Evolutionary conservation across 2,329 filamentous ascomycete species (phyloP).

Genomic region (Torrubiellomyces zombiae): DNA sequence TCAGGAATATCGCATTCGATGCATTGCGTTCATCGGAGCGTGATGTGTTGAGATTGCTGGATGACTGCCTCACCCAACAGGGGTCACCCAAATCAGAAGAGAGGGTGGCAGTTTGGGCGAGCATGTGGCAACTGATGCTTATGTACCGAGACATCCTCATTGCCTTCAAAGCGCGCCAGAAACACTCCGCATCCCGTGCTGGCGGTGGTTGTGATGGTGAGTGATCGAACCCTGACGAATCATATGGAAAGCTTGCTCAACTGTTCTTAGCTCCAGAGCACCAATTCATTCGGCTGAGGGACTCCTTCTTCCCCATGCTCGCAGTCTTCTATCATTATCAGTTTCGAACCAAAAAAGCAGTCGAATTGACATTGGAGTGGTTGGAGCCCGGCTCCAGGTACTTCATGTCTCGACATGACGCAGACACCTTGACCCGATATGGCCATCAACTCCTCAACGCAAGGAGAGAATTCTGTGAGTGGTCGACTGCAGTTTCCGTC

Average conservation of each 20-base stretch:
- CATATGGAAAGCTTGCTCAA: too few species aligned
- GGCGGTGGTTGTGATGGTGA: too few species aligned
- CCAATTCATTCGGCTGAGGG: slow-evolving; percentile 13
- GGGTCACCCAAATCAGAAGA: slow-evolving; percentile 21
- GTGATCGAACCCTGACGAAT: too few species aligned
- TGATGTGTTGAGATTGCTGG: slow-evolving; percentile 23
- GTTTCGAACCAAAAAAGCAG: slow-evolving; percentile 22
- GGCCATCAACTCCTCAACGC: slow-evolving; percentile 16
- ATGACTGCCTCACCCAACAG: slow-evolving; percentile 21
- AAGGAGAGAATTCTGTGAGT: slow-evolving; percentile 20
- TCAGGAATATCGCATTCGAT: slow-evolving; percentile 21
- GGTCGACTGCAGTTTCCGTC: background rate
- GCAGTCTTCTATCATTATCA: slow-evolving; percentile 24
- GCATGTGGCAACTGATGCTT: slow-evolving; percentile 32
- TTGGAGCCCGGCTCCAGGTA: slow-evolving; percentile 14
- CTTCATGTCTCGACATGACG: slow-evolving; percentile 10
- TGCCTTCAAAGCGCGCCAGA: slow-evolving; percentile 12
- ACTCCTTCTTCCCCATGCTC: slow-evolving; percentile 20
- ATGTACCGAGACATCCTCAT: slow-evolving; percentile 27
- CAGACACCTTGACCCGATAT: slow-evolving; percentile 10
- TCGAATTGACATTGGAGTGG: slow-evolving; percentile 22
- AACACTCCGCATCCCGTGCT: too few species aligned
- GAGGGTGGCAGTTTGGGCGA: slow-evolving; percentile 28
- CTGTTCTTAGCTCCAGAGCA: too few species aligned
- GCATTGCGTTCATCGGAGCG: slow-evolving; percentile 20